phyloP scores from a whole-genome alignment of 148 eudicot species.

The Rhododendron ovatum region DNA sequence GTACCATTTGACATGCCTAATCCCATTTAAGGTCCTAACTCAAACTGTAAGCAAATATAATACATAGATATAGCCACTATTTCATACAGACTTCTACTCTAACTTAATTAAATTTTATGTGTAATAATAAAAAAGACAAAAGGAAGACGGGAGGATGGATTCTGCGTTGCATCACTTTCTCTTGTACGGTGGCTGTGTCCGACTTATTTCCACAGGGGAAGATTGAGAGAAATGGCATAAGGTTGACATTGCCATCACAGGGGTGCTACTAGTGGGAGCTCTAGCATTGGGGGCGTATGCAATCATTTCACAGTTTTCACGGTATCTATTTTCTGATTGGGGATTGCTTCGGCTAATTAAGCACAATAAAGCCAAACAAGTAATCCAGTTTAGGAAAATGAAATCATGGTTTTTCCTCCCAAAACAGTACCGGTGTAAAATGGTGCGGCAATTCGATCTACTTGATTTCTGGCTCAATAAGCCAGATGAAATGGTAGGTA shows the following conservation, averaged over 20 bases:
- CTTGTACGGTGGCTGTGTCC: not conserved
- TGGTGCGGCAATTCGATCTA: too few species aligned
- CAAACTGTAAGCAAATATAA: too few species aligned
- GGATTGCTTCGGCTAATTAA: not conserved
- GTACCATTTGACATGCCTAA: too few species aligned
- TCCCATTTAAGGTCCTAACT: too few species aligned
- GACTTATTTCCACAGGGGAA: not conserved
- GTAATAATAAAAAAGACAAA: too few species aligned
- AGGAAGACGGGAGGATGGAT: not conserved
- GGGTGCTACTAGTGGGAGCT: not conserved
- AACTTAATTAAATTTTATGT: too few species aligned
- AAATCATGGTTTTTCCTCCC: too few species aligned
- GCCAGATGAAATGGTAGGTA: not conserved
- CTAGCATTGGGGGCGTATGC: not conserved
- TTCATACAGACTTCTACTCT: too few species aligned
- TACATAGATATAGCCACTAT: too few species aligned
- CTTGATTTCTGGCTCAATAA: not conserved
- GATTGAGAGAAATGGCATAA: not conserved
- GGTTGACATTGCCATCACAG: not conserved
- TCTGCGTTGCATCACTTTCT: not conserved
- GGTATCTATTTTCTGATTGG: not conserved
- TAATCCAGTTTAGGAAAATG: too few species aligned
- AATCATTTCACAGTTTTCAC: not conserved
- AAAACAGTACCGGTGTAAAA: too few species aligned
- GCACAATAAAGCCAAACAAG: not conserved